Percentiles rank a stretch among this genome's conserved stretches.
phyloP scores from a whole-genome alignment of 345 rosid species.

The Eucalyptus caleyi region DNA sequence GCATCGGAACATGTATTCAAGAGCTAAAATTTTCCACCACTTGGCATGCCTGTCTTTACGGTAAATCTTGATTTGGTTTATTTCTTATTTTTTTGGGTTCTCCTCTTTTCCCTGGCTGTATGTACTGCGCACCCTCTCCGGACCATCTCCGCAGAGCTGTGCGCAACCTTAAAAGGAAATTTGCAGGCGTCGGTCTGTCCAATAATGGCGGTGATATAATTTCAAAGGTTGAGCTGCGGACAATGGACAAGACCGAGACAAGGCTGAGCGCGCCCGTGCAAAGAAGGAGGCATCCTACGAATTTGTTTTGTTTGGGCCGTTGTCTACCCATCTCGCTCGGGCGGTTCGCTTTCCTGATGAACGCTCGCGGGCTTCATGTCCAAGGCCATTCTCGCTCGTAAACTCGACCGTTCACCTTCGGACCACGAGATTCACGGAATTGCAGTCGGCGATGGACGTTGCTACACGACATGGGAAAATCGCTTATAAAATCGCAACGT shows the following conservation, averaged over 20 bases:
- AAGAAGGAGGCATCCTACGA: fast-evolving
- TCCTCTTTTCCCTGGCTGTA: background rate
- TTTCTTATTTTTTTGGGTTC: background rate
- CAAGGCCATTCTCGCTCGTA: background rate
- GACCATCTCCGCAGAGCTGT: background rate
- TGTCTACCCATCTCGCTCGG: background rate
- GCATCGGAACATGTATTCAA: background rate
- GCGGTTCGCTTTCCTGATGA: background rate
- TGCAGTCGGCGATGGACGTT: background rate
- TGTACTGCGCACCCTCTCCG: background rate
- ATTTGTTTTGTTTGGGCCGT: background rate
- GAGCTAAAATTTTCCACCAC: background rate
- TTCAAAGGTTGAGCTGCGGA: background rate
- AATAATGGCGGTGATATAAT: background rate
- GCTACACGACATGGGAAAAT: background rate
- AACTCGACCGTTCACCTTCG: background rate
- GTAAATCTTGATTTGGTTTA: background rate
- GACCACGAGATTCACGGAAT: background rate
- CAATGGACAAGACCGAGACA: background rate
- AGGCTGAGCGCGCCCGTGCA: background rate
- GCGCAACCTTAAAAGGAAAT: background rate
- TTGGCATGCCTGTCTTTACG: background rate
- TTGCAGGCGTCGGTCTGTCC: background rate
- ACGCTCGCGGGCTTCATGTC: background rate
- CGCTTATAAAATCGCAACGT: background rate